phyloP scores from a whole-genome alignment of 1,284 basidiomycete species.

The Cutaneotrichosporon daszewskae region DNA sequence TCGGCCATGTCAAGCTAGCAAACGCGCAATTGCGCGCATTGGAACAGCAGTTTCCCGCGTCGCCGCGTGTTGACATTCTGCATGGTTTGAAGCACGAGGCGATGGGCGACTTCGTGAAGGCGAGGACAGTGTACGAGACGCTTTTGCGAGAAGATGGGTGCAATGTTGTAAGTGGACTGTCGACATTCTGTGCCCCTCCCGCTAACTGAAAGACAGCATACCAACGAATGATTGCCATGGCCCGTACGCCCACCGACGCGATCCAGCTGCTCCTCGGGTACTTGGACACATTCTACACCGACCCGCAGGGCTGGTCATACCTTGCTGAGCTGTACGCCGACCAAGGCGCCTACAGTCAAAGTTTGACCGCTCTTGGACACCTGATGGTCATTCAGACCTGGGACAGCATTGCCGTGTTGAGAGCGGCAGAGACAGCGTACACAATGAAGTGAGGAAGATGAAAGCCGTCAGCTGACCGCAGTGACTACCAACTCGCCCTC shows the following conservation, averaged over 20 bases:
- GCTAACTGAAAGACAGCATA: too few relatives aligned
- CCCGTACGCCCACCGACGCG: conserved; percentile 47
- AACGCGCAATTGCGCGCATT: conserved; percentile 73
- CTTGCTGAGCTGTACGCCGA: conserved; percentile 82
- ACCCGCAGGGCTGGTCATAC: conserved; percentile 87
- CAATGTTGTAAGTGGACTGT: conserved; percentile 60
- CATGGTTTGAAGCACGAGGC: conserved; percentile 81
- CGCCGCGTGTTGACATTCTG: conserved; percentile 76
- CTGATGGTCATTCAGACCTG: conserved; percentile 36
- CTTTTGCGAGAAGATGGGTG: conserved; percentile 66
- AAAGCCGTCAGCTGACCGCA: conserved; percentile 27
- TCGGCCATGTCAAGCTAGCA: conserved; percentile 71
- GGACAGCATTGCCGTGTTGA: conserved; percentile 34
- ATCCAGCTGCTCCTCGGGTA: conserved; percentile 71
- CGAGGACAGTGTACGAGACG: conserved; percentile 54
- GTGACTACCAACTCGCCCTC: conserved; percentile 66
- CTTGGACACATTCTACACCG: conserved; percentile 88
- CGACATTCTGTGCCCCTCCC: too few relatives aligned
- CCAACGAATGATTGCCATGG: not conserved
- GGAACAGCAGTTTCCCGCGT: conserved; percentile 66
- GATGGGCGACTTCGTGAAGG: conserved; percentile 49
- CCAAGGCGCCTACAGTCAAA: conserved; percentile 59
- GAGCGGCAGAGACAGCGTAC: conserved; percentile 41
- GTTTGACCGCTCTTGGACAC: conserved; percentile 35
- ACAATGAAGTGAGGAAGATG: conserved; percentile 36